Percentiles rank a stretch among this genome's conserved stretches.
Evolutionary conservation across 2,329 filamentous ascomycete genomes (phyloP).

Genomic region (Diaporthe sp.): DNA sequence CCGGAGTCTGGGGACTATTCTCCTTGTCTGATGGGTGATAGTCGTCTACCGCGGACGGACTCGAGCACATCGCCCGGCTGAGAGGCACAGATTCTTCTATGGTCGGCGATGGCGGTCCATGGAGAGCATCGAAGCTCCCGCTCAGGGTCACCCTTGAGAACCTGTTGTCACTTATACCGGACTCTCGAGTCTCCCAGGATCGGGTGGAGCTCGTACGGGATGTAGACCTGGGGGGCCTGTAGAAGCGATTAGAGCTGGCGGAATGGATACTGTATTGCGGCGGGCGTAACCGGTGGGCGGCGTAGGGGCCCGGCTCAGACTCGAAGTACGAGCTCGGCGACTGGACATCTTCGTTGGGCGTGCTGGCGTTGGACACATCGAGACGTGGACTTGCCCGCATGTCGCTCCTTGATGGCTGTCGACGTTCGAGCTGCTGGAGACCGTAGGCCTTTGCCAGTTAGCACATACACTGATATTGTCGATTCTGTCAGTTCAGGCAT

Average conservation of each 20-base stretch:
- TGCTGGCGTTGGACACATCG: neutral
- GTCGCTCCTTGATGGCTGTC: neutral
- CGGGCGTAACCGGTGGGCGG: neutral
- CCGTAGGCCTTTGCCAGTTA: conserved; percentile 4
- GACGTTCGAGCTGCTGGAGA: conserved; percentile 1
- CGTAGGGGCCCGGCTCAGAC: neutral
- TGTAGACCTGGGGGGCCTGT: neutral
- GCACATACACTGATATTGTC: neutral
- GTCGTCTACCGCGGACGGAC: neutral
- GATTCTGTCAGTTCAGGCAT: neutral
- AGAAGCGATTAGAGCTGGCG: conserved; percentile 8
- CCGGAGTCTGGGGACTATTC: neutral
- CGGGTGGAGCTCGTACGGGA: neutral
- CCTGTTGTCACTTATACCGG: neutral
- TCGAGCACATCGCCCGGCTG: conserved; percentile 12
- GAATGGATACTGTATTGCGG: conserved; percentile 7
- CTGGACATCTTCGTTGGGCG: neutral
- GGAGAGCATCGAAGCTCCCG: neutral
- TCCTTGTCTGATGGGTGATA: neutral
- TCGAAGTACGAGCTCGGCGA: neutral
- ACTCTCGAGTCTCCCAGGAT: neutral
- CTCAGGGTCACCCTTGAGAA: neutral
- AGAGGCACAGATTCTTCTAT: neutral
- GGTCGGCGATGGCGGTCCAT: neutral
- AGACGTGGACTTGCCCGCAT: neutral